Evolutionary conservation across 176 grass and related monocot genomes (phyloP).

Genomic region (Oryza coarctata): DNA sequence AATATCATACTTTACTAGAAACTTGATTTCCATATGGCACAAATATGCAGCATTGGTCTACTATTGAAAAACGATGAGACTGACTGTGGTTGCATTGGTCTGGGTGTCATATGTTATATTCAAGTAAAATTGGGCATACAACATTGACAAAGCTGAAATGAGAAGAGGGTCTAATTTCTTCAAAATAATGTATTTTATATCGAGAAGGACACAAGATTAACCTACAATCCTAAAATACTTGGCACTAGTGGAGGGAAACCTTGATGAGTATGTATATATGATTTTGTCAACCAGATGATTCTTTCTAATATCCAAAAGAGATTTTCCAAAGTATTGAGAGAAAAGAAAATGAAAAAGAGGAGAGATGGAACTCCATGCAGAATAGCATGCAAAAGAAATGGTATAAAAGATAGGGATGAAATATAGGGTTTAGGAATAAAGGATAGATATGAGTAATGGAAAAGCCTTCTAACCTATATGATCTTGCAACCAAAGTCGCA

Average conservation of each 20-base stretch:
- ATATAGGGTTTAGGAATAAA: background rate
- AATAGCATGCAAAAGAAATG: background rate
- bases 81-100: no score
- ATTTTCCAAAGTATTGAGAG: background rate
- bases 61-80: no score
- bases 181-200: no score
- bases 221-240: no score
- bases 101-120: no score
- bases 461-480: background rate
- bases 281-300: background rate
- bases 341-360: background rate
- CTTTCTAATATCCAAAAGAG: background rate
- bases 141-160: no score
- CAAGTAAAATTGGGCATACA: no score
- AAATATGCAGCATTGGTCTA: no score
- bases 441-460: background rate
- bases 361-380: background rate
- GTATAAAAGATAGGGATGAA: background rate
- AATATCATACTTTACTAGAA: background rate
- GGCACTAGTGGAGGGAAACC: background rate
- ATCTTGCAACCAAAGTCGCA: background rate
- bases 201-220: no score
- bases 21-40: no score
- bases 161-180: no score
- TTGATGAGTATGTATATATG: background rate